Evolutionary conservation across 352 stramenopile species (phyloP).

Genomic region (Pythium graminicola): DNA sequence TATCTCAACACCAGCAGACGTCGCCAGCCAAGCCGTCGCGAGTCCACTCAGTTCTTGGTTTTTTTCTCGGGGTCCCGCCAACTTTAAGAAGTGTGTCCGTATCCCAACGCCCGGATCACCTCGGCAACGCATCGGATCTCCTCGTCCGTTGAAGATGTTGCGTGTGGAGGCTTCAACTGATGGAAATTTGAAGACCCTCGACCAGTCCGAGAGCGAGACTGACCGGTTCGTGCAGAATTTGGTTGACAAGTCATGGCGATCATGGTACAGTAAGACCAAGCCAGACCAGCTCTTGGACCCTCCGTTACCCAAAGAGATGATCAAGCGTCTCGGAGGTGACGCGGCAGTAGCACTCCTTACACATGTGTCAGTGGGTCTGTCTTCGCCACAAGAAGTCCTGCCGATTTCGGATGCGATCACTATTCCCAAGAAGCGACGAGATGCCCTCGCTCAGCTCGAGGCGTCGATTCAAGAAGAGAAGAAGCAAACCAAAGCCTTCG

Average conservation of each 20-base stretch:
- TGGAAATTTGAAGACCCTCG: neutral
- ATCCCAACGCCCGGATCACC: slow-evolving; percentile 24
- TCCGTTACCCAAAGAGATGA: slow-evolving; percentile 29
- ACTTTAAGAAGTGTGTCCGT: slow-evolving; percentile 50
- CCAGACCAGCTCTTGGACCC: slow-evolving; percentile 42
- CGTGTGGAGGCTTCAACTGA: neutral
- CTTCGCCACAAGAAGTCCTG: neutral
- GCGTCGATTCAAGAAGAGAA: slow-evolving; percentile 34
- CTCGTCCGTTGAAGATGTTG: slow-evolving; percentile 13
- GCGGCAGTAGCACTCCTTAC: slow-evolving; percentile 4
- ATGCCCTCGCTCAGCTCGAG: slow-evolving; percentile 11
- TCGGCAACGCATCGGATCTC: slow-evolving; percentile 14
- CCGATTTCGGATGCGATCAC: neutral
- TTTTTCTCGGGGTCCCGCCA: slow-evolving; percentile 49
- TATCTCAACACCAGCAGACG: neutral
- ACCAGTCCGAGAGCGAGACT: neutral
- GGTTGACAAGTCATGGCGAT: slow-evolving; percentile 39
- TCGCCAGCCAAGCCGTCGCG: slow-evolving; percentile 7
- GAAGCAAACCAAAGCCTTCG: slow-evolving; percentile 35
- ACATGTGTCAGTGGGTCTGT: neutral
- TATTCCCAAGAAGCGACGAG: slow-evolving; percentile 5
- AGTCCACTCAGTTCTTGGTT: slow-evolving; percentile 64
- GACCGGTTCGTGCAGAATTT: slow-evolving; percentile 43
- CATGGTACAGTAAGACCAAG: slow-evolving; percentile 50
- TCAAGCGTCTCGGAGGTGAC: slow-evolving; percentile 19